phyloP scores from a whole-genome alignment of 140 eudicot genomes.

The Flaveria floridana region DNA sequence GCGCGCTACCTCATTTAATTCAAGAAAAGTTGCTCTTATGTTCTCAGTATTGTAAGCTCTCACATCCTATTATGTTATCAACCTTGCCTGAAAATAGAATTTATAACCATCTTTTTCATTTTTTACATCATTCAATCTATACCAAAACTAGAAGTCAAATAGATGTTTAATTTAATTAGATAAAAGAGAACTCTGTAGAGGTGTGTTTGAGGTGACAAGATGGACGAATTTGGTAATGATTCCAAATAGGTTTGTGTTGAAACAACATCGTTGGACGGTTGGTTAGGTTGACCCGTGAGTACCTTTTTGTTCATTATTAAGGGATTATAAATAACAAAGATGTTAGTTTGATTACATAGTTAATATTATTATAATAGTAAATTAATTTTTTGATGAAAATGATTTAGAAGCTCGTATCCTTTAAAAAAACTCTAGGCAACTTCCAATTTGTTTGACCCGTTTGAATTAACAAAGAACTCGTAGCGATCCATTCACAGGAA shows the following conservation, averaged over 20 bases:
- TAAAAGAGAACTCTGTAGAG: not conserved
- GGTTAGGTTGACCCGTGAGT: not conserved
- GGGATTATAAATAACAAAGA: not conserved
- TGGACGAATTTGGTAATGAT: not conserved
- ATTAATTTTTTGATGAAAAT: not conserved
- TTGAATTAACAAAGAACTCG: not conserved
- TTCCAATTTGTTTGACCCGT: not conserved
- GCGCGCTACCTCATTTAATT: constrained; percentile 69
- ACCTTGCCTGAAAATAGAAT: not conserved
- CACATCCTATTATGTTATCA: constrained; percentile 7
- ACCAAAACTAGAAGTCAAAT: constrained; percentile 2
- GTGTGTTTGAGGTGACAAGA: not conserved
- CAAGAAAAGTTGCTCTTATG: constrained; percentile 82
- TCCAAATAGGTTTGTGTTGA: not conserved
- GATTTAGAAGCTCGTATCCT: not conserved
- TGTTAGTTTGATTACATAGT: not conserved
- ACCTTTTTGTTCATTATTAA: not conserved
- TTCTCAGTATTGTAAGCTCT: constrained; percentile 79
- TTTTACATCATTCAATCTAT: not conserved
- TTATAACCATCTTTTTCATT: not conserved
- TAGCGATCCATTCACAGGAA: not conserved
- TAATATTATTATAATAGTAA: no score
- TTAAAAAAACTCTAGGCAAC: not conserved
- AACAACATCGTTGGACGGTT: not conserved
- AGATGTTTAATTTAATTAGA: constrained; percentile 5